Evolutionary conservation across 164 flowering plant species (phyloP).

Genomic region (Vitis rupestris): DNA sequence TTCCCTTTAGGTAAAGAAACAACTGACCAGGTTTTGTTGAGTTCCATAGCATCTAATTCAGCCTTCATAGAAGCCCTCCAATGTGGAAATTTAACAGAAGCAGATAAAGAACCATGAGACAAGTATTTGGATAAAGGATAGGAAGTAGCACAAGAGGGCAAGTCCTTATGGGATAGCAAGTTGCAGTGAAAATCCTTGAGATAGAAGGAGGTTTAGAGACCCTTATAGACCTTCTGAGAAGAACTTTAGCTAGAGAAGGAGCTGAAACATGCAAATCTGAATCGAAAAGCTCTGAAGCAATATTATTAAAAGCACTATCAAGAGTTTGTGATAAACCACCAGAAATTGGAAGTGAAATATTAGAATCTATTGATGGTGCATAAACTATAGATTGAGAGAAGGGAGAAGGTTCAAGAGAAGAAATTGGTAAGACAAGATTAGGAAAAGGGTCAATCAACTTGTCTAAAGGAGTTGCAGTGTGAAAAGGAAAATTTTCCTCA

Average conservation of each 20-base stretch:
- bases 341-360: neutral
- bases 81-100: neutral
- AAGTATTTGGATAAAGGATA: neutral
- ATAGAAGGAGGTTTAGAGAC: neutral
- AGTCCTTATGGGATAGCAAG: neutral
- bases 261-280: neutral
- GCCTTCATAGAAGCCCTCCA: neutral
- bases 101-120: no score
- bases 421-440: neutral
- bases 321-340: neutral
- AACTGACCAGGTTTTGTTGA: neutral
- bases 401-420: neutral
- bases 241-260: neutral
- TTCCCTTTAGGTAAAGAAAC: neutral
- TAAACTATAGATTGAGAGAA: neutral
- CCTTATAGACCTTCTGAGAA: neutral
- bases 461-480: neutral
- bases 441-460: neutral
- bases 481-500: neutral
- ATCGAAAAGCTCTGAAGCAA: neutral
- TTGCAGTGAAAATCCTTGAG: neutral
- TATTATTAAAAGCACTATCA: neutral
- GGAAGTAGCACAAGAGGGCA: no score
- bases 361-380: neutral
- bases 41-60: neutral